phyloP scores from a whole-genome alignment of 352 stramenopile genomes.

The Phytophthora cactorum region DNA sequence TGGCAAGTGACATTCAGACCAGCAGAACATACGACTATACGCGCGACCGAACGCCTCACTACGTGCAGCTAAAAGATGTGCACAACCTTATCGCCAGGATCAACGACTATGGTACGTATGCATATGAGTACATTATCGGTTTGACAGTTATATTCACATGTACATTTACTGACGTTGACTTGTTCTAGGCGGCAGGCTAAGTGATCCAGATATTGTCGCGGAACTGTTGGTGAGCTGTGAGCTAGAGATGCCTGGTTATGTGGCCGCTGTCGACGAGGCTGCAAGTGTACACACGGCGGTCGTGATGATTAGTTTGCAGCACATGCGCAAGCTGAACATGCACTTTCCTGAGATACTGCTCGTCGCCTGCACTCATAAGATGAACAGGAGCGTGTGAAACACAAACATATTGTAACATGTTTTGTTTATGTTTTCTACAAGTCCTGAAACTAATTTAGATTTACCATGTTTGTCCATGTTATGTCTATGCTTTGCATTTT shows the following conservation, averaged over 20 bases:
- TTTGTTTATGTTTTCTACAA: no score
- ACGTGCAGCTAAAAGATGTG: slow-evolving; percentile 2
- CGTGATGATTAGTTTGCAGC: neutral
- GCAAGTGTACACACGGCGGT: neutral
- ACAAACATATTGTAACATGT: no score
- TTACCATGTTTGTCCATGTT: neutral
- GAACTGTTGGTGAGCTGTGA: slow-evolving; percentile 7
- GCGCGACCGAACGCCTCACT: neutral
- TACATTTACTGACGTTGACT: no score
- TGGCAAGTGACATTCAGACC: slow-evolving; percentile 2
- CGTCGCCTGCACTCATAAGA: neutral
- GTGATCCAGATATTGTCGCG: slow-evolving; percentile 2
- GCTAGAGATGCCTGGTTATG: neutral
- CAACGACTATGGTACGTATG: neutral
- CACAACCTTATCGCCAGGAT: slow-evolving; percentile 8
- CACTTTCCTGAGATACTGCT: neutral
- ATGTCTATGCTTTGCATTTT: neutral
- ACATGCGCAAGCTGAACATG: neutral
- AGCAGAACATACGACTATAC: slow-evolving; percentile 14
- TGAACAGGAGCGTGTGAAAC: neutral
- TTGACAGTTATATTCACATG: no score
- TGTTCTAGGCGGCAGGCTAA: neutral
- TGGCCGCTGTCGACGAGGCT: neutral
- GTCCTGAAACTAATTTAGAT: no score
- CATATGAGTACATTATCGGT: neutral